Evolutionary conservation across 2,329 filamentous ascomycete species (phyloP), one percentile per base, ranked within the genome.

Genomic region (Apiospora arundinis): DNA sequence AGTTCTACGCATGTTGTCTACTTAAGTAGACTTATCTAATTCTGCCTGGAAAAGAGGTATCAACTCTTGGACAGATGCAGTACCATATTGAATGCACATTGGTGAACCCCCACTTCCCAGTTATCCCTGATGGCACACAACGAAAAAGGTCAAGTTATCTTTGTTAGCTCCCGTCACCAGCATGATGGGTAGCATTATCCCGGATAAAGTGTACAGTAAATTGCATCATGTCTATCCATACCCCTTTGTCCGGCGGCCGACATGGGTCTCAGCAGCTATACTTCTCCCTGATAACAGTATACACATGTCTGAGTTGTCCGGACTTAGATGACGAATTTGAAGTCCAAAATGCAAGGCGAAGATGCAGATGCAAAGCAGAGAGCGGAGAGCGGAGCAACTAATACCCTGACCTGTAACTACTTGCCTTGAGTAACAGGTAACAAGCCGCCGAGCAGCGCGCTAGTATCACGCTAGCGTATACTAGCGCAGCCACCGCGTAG

Each of bases 61-160:
- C 4, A 6, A 14, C n/a, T 49, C 9, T 23, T 49, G n/a, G 32
- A 32, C n/a, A 49, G n/a, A 49, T 25, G n/a, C n/a, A n/a, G n/a
- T n/a, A 49, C 32, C 32, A 32, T 32, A 3, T 32, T 32, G 32
- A 32, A 32, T 32, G n/a, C 12, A 25, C n/a, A 23, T 4, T 49
- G 48, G 28, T 52, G n/a, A 25, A 60, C 52, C 52, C 52, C 52
- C 52, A 60, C 52, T 60, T 60, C 32, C 28, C 28, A 60, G 9
- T 28, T 28, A 60, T 60, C 52, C 52, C 28, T 60, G 52, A 60
- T 32, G 16, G 37, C 25, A 60, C 52, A 60, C 28, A 32, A 37
- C 14, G 5, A 37, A 18, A 60, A 60, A 37, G 52, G 52, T 21
- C 52, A 37, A 37, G 52, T 16, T 16, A 21, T 60, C 32, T 37